A percentile compares a stretch with the other conserved stretches of the same genome.
Conservation (phyloP, 2,329 filamentous ascomycete species). For the Trichoderma sp. region DNA sequence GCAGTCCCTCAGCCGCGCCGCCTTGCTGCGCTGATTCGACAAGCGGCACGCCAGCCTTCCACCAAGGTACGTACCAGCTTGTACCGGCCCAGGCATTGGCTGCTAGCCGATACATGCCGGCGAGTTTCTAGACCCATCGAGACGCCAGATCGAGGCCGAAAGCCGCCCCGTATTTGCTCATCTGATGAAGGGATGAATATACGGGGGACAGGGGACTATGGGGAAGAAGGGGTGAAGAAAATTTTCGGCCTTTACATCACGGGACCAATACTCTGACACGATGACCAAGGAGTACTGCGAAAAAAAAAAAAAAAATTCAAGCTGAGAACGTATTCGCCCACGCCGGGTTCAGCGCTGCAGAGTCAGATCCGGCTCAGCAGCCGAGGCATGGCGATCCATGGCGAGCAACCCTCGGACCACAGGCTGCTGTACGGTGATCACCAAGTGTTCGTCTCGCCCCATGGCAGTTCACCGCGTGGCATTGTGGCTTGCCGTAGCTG, state of each 20-base stretch:
- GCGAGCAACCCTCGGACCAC: not conserved
- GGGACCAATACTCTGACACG: slow-evolving; percentile 18
- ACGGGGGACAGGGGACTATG: slow-evolving; percentile 19
- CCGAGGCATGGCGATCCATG: not conserved
- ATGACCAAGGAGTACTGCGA: not conserved
- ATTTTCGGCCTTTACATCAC: slow-evolving; percentile 11
- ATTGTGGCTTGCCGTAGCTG: slow-evolving; percentile 23
- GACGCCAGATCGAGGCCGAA: slow-evolving; percentile 16
- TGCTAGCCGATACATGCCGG: slow-evolving; percentile 12
- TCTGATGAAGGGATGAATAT: slow-evolving; percentile 22
- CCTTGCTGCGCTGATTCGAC: slow-evolving; percentile 15
- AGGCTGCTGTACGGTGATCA: not conserved
- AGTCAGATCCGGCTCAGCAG: slow-evolving; percentile 20
- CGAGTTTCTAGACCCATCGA: slow-evolving; percentile 3
- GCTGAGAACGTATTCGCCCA: not conserved
- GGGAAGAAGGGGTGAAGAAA: slow-evolving; percentile 14
- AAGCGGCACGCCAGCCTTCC: not conserved
- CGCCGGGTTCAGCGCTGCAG: not conserved
- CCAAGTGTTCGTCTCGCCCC: not conserved
- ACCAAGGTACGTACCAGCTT: not conserved
- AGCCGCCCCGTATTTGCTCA: slow-evolving; percentile 22
- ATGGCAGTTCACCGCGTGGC: slow-evolving; percentile 16
- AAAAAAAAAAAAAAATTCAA: not conserved
- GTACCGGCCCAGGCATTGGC: slow-evolving; percentile 6
- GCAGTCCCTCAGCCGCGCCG: slow-evolving; percentile 17